Evolutionary conservation across 2,329 filamentous ascomycete species (phyloP).

Genomic region (Trichoderma sp.): DNA sequence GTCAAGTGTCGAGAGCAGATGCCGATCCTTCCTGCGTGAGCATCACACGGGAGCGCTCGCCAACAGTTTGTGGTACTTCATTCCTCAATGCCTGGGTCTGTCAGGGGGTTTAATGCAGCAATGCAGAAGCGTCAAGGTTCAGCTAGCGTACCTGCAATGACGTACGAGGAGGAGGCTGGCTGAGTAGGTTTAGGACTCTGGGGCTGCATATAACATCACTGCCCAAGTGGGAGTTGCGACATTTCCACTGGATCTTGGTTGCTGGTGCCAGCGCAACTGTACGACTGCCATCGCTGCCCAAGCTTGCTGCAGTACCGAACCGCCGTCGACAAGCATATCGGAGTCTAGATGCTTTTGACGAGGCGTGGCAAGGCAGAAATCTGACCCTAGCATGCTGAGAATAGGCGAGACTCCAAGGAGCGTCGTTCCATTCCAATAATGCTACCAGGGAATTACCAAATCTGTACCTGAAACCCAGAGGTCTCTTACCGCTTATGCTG

Average conservation of each 20-base stretch:
- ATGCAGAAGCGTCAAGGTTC: slow-evolving; percentile 18
- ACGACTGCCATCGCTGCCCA: slow-evolving; percentile 14
- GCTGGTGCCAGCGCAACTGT: slow-evolving; percentile 10
- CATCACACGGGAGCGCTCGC: slow-evolving; percentile 7
- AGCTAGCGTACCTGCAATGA: slow-evolving; percentile 20
- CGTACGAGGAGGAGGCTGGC: slow-evolving; percentile 11
- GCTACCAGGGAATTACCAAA: neutral
- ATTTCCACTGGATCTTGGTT: neutral
- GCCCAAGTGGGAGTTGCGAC: slow-evolving; percentile 10
- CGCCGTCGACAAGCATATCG: neutral
- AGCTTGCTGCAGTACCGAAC: slow-evolving; percentile 5
- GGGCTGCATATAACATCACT: slow-evolving; percentile 16
- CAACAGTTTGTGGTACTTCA: slow-evolving; percentile 24
- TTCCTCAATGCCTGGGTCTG: slow-evolving; percentile 22
- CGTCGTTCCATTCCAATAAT: neutral
- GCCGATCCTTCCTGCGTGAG: slow-evolving; percentile 17
- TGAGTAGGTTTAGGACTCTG: slow-evolving; percentile 3
- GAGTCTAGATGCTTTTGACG: slow-evolving; percentile 9
- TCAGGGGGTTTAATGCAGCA: slow-evolving; percentile 25
- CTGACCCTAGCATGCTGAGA: neutral
- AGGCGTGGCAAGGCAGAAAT: slow-evolving; percentile 4
- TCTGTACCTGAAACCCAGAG: slow-evolving; percentile 10
- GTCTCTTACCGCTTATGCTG: slow-evolving; percentile 8
- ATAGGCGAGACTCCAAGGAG: slow-evolving; percentile 1
- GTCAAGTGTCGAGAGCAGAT: neutral